These are phyloP conservation scores for Aegle marmelos DNA, from an alignment of 345 rosid genomes.

Conservation along the genomic window DNA sequence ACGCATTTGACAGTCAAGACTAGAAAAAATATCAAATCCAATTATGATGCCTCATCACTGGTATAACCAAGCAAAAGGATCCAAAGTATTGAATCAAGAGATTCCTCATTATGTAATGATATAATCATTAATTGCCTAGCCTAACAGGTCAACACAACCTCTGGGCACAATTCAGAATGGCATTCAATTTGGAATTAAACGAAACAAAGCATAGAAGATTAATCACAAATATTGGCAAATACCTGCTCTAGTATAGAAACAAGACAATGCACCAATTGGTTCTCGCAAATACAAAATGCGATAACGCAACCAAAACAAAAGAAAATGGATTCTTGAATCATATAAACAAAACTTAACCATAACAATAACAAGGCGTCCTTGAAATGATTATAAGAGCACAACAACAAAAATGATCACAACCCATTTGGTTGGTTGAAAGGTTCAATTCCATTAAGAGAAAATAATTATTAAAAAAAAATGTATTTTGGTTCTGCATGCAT, in stretches of 20 bases:
- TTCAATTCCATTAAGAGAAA: background rate
- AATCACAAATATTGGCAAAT: background rate
- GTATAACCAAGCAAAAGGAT: background rate
- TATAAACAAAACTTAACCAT: background rate
- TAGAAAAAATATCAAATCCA: background rate
- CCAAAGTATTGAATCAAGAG: background rate
- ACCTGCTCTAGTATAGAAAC: background rate
- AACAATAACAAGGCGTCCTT: background rate
- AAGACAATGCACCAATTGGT: background rate
- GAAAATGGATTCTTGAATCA: background rate
- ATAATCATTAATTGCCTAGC: background rate
- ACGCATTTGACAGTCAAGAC: background rate
- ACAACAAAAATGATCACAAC: background rate
- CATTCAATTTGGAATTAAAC: background rate
- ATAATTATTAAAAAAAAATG: background rate
- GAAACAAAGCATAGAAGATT: background rate
- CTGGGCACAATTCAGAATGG: background rate
- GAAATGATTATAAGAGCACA: background rate
- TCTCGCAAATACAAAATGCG: background rate
- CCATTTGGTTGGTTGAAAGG: no score
- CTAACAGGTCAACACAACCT: background rate
- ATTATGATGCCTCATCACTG: background rate
- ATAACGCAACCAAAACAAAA: background rate
- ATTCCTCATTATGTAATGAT: background rate
- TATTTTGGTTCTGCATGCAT: background rate